Base-by-base conservation (phyloP, 768 basidiomycete species). In the Tulasnella calospora region DNA sequence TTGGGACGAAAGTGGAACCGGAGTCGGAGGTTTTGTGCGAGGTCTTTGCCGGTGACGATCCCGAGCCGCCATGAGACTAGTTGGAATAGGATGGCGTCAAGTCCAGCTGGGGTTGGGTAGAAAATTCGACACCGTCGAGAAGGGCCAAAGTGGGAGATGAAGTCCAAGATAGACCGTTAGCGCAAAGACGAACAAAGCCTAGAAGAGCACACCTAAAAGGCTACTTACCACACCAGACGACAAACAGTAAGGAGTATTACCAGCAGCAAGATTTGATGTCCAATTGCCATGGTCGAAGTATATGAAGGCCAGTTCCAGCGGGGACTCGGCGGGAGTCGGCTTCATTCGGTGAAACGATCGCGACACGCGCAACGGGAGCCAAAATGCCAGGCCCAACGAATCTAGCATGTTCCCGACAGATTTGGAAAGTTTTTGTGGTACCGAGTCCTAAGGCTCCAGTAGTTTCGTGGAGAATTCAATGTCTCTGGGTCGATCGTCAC, bases 21-120 rank as follows among this genome's bases (percentile, higher is more conserved):
- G 33, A 79, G 72, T 0, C 84, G 80, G 73, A 80, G 83, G 19
- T 83, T 82, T 8, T 81, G 79, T n/a, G 83, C 82, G 0, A 83
- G 80, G 73, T 85, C 83, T 77, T 80, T 46, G 35, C 80, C 83
- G 7, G 85, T 85, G 4, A 84, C 83, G 77, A 61, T 83, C 7
- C 87, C 87, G 2, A 87, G 80, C 35, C 86, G 81, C 2, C 85
- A 84, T 3, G 85, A 83, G 33, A 86, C 82, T 40, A 84, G 82
- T 81, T 87, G 87, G 21, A 86, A 84, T 35, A 86, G 83, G 35
- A 86, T 85, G n/a, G 86, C 87, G 23, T 85, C 84, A 13, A 87
- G 78, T 41, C 86, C 86, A 19, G 86, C 84, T 70, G 86, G 35
- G 46, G 15, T 1, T 3, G 38, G 74, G 44, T 51, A 13, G n/a